Percentiles rank a stretch among this genome's conserved stretches.
phyloP scores from a whole-genome alignment of 1,284 basidiomycete species.

The Apiotrichum sp. region DNA sequence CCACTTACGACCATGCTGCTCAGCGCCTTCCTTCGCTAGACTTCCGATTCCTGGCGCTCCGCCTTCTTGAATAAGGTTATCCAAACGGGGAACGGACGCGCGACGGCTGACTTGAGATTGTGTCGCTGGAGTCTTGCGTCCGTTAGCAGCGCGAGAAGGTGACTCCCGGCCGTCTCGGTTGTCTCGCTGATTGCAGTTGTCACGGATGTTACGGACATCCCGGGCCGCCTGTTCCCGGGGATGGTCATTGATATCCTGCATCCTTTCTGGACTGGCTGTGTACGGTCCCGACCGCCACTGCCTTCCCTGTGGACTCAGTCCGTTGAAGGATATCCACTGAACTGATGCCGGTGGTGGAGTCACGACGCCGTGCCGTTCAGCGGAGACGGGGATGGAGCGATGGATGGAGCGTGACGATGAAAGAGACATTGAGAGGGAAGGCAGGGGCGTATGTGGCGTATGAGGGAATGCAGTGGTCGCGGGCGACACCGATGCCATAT shows the following conservation, averaged over 20 bases:
- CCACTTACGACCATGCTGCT: constrained; percentile 16
- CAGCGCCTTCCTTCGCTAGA: constrained; percentile 13
- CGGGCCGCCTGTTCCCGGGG: too few relatives aligned
- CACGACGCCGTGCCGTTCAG: constrained; percentile 9
- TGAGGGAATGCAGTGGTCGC: neutral
- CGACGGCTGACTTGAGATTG: constrained; percentile 2
- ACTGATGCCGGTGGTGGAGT: neutral
- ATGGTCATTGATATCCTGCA: too few relatives aligned
- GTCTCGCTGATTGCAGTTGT: too few relatives aligned
- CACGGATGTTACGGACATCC: too few relatives aligned
- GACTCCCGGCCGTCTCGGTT: too few relatives aligned
- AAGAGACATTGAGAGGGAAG: neutral
- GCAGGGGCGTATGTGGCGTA: neutral
- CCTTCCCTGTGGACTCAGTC: too few relatives aligned
- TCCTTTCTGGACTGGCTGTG: too few relatives aligned
- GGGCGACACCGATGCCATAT: neutral
- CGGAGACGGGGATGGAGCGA: constrained; percentile 7
- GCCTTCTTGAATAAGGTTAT: constrained; percentile 24
- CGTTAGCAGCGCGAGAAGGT: too few relatives aligned
- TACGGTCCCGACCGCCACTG: too few relatives aligned
- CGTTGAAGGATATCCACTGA: too few relatives aligned
- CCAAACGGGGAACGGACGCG: neutral
- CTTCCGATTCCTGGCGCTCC: constrained; percentile 22
- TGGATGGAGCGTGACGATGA: neutral
- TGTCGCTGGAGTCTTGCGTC: neutral